A percentile compares a stretch with the other conserved stretches of the same genome.
phyloP scores from a whole-genome alignment of 768 basidiomycete species.

The Hypholoma fasciculare region DNA sequence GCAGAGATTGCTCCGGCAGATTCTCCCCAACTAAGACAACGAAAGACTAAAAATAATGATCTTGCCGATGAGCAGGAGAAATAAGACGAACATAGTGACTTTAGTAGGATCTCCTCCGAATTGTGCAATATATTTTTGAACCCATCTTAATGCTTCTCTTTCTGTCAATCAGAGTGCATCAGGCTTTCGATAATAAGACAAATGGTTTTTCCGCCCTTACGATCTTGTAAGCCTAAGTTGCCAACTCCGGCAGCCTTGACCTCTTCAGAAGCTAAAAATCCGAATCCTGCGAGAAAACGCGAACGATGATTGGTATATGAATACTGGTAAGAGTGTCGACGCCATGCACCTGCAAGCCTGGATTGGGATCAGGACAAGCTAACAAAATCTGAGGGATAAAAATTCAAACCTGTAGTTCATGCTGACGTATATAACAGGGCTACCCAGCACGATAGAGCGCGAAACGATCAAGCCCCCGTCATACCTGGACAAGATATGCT shows the following conservation, averaged over 20 bases:
- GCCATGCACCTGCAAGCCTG: constrained; percentile 9
- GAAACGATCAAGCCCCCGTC: constrained; percentile 45
- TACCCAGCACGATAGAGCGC: constrained; percentile 43
- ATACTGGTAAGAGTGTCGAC: background rate
- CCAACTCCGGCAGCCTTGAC: constrained; percentile 51
- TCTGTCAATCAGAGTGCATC: constrained; percentile 30
- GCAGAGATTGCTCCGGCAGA: constrained; percentile 55
- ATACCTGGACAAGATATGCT: constrained; percentile 27
- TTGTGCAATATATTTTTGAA: constrained; percentile 60
- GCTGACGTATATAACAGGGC: constrained; percentile 51
- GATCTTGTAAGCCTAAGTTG: constrained; percentile 68
- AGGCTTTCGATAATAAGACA: background rate
- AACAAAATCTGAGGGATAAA: background rate
- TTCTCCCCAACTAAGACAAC: constrained; percentile 35
- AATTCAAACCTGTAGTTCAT: constrained; percentile 48
- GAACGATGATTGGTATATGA: background rate
- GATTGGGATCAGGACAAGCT: background rate
- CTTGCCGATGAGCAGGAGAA: background rate
- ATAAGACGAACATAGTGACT: constrained; percentile 49
- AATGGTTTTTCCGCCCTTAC: constrained; percentile 30
- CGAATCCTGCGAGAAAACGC: constrained; percentile 35
- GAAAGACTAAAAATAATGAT: background rate
- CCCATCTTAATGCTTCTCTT: constrained; percentile 62
- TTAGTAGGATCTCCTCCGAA: constrained; percentile 69
- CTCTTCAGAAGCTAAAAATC: constrained; percentile 54